Evolutionary conservation across 176 grass and related monocot species (phyloP).

Genomic region (Luzula sylvatica): DNA sequence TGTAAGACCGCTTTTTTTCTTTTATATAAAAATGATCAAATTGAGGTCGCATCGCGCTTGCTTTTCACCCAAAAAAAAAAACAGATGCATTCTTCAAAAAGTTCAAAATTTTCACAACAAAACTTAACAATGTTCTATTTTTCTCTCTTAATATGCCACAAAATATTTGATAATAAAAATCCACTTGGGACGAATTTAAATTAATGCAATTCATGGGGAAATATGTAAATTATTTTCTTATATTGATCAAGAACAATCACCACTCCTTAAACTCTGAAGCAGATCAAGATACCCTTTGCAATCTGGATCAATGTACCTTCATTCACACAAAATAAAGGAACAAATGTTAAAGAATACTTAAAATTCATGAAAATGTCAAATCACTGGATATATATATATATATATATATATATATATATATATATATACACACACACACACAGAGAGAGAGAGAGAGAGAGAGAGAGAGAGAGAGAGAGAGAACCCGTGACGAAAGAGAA

Average conservation of each 20-base stretch:
- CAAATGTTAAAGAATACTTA: not conserved
- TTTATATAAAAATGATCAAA: no score
- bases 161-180: no score
- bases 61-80: no score
- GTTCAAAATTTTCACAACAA: no score
- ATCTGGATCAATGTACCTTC: conserved; percentile 65
- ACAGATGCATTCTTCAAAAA: no score
- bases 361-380: not conserved
- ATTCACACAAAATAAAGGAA: conserved; percentile 1
- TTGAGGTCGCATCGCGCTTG: no score
- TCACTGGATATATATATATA: not conserved
- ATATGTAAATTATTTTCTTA: no score
- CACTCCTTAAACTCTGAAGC: conserved; percentile 54
- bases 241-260: conserved; percentile 57
- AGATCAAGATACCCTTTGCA: conserved; percentile 56
- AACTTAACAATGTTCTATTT: no score
- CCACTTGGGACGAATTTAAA: no score
- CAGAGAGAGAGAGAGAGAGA: not conserved
- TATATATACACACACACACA: not conserved
- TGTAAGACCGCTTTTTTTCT: no score
- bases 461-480: not conserved
- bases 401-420: not conserved
- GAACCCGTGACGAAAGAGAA: conserved; percentile 82
- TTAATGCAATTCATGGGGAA: no score
- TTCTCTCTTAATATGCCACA: no score